Conservation (phyloP, 306 rosid species). For the Citrullus amarus region DNA sequence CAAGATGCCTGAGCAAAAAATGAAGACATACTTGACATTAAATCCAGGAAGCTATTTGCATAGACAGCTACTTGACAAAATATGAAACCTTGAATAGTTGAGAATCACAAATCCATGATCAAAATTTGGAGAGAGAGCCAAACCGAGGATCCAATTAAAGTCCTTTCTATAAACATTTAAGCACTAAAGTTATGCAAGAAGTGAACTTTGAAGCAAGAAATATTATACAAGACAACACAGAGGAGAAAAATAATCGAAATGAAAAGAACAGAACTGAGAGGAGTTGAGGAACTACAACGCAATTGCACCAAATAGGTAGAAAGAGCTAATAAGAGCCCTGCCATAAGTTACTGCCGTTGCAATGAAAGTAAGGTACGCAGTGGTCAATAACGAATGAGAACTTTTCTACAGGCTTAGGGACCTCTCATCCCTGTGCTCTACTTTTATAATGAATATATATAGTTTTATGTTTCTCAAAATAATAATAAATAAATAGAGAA, state of each 20-base stretch:
- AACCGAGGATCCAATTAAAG: neutral
- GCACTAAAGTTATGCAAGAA: neutral
- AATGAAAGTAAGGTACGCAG: too few species aligned
- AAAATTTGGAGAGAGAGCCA: neutral
- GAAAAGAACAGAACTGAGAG: neutral
- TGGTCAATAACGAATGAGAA: too few species aligned
- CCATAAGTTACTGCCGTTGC: neutral
- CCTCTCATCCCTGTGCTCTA: too few species aligned
- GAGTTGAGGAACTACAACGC: neutral
- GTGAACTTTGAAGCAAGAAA: neutral
- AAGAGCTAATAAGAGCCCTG: neutral
- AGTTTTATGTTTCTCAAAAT: too few species aligned
- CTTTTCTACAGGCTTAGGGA: too few species aligned
- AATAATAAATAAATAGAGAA: too few species aligned
- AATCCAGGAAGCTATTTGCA: neutral
- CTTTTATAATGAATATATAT: too few species aligned
- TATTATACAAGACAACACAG: neutral
- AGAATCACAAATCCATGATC: neutral
- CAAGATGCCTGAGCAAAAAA: neutral
- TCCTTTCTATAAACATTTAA: neutral
- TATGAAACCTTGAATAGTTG: neutral
- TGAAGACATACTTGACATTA: neutral
- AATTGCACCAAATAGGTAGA: neutral
- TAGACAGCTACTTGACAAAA: neutral
- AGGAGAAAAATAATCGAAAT: neutral